Base-by-base conservation (phyloP, 148 eudicot species). In the Chenopodium quinoa region DNA sequence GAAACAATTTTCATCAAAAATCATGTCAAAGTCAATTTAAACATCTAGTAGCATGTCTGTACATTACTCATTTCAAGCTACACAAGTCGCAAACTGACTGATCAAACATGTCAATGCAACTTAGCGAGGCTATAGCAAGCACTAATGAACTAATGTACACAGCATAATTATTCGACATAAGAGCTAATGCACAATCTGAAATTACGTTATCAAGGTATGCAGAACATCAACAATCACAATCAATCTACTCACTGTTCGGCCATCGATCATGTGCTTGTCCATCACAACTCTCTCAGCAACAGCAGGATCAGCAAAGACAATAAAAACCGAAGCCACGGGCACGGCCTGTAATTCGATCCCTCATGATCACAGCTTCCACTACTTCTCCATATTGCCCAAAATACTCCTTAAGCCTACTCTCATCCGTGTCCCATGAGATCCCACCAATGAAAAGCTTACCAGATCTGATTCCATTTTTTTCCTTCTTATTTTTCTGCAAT, bases 351-450 rank as follows among this genome's bases (percentile, higher is more conserved):
- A 75, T 73, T 20, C 97, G 91, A 87, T 93, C 97, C 79, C 94
- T 90, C 97, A 92, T 91, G 86, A 93, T 93, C 87, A 89, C 90
- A 65, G 93, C 91, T 85, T 93, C 97, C 69, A 88, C 85, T 82
- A 93, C 92, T 81, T 93, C 95, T 62, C 97, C 97, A 88, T 88
- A 91, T 31, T 86, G 80, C 46, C 91, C 89, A 80, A 93, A 93
- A 84, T 93, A 93, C 81, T 91, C 93, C 85, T 86, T 91, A 16
- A 93, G 90, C 58, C 95, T 91, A 84, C 88, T 85, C 75, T 93
- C 97, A 90, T 93, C 92, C 54, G 97, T 93, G 86, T 93, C 93
- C 95, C 97, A 93, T 40, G 97, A 93, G 83, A 93, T 92, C 90
- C 97, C 97, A 87, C 97, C 97, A 70, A 93, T 81, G 79, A 93